Conservation (phyloP, 345 rosid species). For the Eucalyptus camaldulensis region DNA sequence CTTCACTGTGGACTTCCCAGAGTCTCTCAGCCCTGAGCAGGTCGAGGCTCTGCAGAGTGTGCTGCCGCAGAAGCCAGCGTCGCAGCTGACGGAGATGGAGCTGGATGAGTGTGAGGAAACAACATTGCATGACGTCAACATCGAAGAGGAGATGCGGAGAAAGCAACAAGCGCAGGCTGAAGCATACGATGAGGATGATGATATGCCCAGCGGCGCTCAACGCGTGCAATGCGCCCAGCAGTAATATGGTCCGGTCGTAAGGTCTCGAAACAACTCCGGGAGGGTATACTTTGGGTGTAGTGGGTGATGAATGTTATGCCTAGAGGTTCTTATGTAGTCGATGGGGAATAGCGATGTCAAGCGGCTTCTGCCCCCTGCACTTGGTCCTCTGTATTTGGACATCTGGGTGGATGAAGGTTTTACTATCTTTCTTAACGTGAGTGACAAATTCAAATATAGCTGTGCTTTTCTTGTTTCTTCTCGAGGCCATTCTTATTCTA, state of each 20-base stretch:
- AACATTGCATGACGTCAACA: conserved; percentile 72
- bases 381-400: neutral
- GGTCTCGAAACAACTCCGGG: neutral
- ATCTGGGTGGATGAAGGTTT: neutral
- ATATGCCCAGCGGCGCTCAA: conserved; percentile 36
- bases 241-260: neutral
- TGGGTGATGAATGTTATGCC: neutral
- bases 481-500: neutral
- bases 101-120: conserved; percentile 88
- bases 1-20: conserved; percentile 85
- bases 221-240: conserved; percentile 80
- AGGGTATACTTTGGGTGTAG: neutral
- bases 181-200: conserved; percentile 53
- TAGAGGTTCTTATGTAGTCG: neutral
- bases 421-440: neutral
- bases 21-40: conserved; percentile 56
- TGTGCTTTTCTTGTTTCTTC: neutral
- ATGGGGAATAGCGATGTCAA: neutral
- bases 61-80: conserved; percentile 34
- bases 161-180: conserved; percentile 41
- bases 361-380: neutral
- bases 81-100: conserved; percentile 64
- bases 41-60: conserved; percentile 54
- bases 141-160: conserved; percentile 84
- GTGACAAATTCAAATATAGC: neutral